Evolutionary conservation across 2,329 filamentous ascomycete species (phyloP), one percentile per base, ranked within the genome.

Genomic region (Trichocomaceae sp.): DNA sequence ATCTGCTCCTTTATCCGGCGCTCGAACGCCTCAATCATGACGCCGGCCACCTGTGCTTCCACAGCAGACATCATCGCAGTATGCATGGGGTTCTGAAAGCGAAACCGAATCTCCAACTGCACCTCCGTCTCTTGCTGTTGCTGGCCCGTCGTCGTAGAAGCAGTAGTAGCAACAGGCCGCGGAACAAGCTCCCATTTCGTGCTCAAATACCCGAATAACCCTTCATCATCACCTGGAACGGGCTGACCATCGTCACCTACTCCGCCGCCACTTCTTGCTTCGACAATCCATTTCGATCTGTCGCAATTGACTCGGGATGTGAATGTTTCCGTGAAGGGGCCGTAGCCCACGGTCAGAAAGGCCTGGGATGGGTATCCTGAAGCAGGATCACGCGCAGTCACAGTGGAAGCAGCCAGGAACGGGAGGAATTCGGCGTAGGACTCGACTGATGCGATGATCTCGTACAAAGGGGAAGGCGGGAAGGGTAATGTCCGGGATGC

Each of bases 21-120:
- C 75, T 96, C 91, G 75, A 99, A 99, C 1, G 93, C 92, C 69
- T 88, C 85, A 61, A 97, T 87, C 90, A 99, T 96, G 60, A 87
- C 79, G 3, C 83, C 84, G 1, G 90, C 92, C 59, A 96, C 84
- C 72, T 88, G 90, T 31, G 89, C 86, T 60, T 90, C 89, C 22
- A 93, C 85, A 33, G 88, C 86, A 37, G 84, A 80, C 68, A 91
- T 93, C 66, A 96, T 77, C 19, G 87, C 83, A 42, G 84, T 85
- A 74, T 96, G 95, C 55, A 96, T 69, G n/a, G 91, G 89, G 72
- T 91, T 97, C 62, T 83, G 79, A 69, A 99, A 96, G 69, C 86
- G 83, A 69, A 91, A 96, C 59, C 85, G 81, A 62, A 99, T 85
- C 55, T 79, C 77, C 62, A 99, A 73, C 62, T 82, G 79, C 13